A percentile compares a stretch with the other conserved stretches of the same genome.
Evolutionary conservation across 768 basidiomycete species (phyloP).

Genomic region (Boletus sp.): DNA sequence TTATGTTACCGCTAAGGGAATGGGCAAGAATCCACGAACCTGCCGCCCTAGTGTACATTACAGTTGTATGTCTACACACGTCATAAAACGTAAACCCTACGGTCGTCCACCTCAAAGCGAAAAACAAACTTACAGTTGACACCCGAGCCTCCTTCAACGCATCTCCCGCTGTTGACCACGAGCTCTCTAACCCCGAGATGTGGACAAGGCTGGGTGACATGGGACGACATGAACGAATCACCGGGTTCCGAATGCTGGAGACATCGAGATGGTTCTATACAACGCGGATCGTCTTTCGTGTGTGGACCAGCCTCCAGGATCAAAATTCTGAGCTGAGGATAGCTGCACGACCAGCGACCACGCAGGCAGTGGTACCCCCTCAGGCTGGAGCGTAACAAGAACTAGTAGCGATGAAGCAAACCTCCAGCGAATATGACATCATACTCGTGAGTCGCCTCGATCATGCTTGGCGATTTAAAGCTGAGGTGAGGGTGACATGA

Average conservation of each 20-base stretch:
- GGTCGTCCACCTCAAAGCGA: background rate
- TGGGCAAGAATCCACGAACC: slow-evolving; percentile 13
- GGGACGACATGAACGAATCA: slow-evolving; percentile 17
- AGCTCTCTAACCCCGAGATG: slow-evolving; percentile 14
- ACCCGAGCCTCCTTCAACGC: slow-evolving; percentile 32
- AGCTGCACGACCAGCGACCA: slow-evolving; percentile 32
- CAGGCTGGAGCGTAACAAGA: slow-evolving; percentile 4
- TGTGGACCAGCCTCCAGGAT: slow-evolving; percentile 31
- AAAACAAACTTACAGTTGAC: slow-evolving; percentile 47
- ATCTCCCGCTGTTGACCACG: slow-evolving; percentile 23
- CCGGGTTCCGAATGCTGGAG: slow-evolving; percentile 14
- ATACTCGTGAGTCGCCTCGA: slow-evolving; percentile 20
- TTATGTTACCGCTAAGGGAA: too few relatives aligned
- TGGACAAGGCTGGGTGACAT: slow-evolving; percentile 16
- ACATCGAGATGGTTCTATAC: slow-evolving; percentile 25
- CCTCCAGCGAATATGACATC: slow-evolving; percentile 62
- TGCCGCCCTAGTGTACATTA: slow-evolving; percentile 57
- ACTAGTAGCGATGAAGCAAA: slow-evolving; percentile 22
- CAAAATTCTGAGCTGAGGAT: slow-evolving; percentile 27
- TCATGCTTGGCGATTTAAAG: slow-evolving; percentile 11
- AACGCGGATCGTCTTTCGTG: slow-evolving; percentile 21
- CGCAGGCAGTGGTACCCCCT: slow-evolving; percentile 38
- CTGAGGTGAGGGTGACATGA: too few relatives aligned
- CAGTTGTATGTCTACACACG: slow-evolving; percentile 31
- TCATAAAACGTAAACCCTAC: background rate